Conservation (phyloP, 2,329 filamentous ascomycete species). For the Parafenestella ontariensis region DNA sequence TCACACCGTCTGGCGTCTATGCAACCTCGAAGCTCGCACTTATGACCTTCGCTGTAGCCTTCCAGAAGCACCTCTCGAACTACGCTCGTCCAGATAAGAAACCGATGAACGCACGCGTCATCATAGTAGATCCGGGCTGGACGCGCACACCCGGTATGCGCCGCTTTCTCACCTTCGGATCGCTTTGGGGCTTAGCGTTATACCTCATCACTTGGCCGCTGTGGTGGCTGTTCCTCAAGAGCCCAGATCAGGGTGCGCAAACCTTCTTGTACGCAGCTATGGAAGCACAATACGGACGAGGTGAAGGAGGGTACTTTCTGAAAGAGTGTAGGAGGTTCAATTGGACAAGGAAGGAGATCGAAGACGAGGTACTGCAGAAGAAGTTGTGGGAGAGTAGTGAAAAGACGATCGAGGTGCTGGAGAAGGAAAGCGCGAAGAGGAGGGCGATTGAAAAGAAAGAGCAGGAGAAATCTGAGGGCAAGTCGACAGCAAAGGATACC, state of each 20-base stretch:
- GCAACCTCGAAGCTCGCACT: slow-evolving; percentile 71
- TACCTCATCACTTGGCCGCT: slow-evolving; percentile 82
- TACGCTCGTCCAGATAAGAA: slow-evolving; percentile 84
- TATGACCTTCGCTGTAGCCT: slow-evolving; percentile 87
- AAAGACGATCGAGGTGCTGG: slow-evolving; percentile 77
- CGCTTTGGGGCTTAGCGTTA: slow-evolving; percentile 76
- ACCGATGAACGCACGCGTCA: slow-evolving; percentile 81
- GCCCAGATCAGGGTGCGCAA: slow-evolving; percentile 81
- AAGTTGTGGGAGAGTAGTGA: slow-evolving; percentile 87
- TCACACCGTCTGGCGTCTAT: slow-evolving; percentile 55
- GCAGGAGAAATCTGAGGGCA: slow-evolving; percentile 41
- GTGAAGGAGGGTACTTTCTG: slow-evolving; percentile 73
- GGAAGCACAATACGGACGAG: slow-evolving; percentile 74
- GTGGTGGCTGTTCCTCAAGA: slow-evolving; percentile 90
- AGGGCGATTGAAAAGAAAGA: slow-evolving; percentile 65
- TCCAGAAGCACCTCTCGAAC: slow-evolving; percentile 87
- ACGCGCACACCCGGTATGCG: slow-evolving; percentile 86
- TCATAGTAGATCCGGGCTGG: slow-evolving; percentile 87
- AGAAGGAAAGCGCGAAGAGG: slow-evolving; percentile 77
- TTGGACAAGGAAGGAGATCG: slow-evolving; percentile 74
- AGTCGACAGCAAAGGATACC: slow-evolving; percentile 23
- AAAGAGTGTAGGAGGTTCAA: slow-evolving; percentile 87
- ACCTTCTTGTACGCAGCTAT: slow-evolving; percentile 85
- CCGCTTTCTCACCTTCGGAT: slow-evolving; percentile 85
- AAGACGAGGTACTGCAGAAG: slow-evolving; percentile 80